Base-by-base conservation (phyloP, 169 alveolate genomes). In the Plasmodium vivax region DNA sequence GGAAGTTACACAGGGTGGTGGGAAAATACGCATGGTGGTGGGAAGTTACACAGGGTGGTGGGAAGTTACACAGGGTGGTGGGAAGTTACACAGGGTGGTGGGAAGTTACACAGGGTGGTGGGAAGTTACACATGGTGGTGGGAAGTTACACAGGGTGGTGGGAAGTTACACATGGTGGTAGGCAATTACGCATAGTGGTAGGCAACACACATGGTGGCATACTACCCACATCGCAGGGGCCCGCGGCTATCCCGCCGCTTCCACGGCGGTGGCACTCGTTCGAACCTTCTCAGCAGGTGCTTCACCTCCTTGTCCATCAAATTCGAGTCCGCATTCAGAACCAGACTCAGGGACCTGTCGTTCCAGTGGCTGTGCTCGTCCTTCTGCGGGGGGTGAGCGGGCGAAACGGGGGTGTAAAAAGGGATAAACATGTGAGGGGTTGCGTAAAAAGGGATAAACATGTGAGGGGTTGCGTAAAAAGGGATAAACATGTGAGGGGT, bases 291-390 rank as follows among this genome's bases (percentile, higher is more conserved):
- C 9, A 85, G 85, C n/a, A 85, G 45, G 41, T 77, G 58, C 47
- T 85, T 85, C 23, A 71, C 82, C 27, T 85, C 85, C 47, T 85
- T 85, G 32, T 85, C 93, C 93, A 75, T 85, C n/a, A 68, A 75
- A 54, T 85, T 85, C 1, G 93, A 75, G 36, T 85, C 93, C 58
- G 80, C 93, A 71, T 74, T 85, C 16, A 85, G 19, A 19, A 85
- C 72, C 75, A 79, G 77, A 54, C 71, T 74, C 71, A 85, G 43
- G 14, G 93, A 85, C 7, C 71, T 75, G 27, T 85, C 93, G 14
- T 85, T 74, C 93, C 93, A 85, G 23, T 85, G 93, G 7, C 41
- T 56, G 56, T 85, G 80, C 82, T 85, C 93, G 38, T 85, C 93
- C 32, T 85, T 85, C 93, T 85, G 58, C 36, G 36, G 30, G n/a